Evolutionary conservation across 805 yeast species (phyloP).

Genomic region (Hanseniaspora clermontiae): DNA sequence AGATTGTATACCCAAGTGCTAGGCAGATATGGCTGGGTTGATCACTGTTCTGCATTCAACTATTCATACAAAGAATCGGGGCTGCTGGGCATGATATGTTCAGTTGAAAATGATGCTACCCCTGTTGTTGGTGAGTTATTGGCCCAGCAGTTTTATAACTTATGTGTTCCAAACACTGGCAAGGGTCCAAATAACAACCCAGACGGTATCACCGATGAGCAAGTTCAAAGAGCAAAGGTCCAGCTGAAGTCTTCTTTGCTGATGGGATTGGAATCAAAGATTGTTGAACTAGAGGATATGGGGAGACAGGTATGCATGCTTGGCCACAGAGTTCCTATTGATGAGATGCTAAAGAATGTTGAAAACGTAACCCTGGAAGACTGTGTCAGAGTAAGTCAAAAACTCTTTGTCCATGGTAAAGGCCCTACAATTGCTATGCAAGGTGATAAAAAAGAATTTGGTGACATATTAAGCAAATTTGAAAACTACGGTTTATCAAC

Average conservation of each 20-base stretch:
- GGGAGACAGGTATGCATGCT: constrained; percentile 89
- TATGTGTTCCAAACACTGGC: constrained; percentile 1
- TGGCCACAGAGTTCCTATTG: constrained; percentile 58
- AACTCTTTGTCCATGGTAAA: constrained; percentile 58
- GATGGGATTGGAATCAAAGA: constrained; percentile 85
- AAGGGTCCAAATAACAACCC: constrained; percentile 31
- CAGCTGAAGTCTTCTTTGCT: constrained; percentile 76
- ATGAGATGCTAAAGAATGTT: constrained; percentile 71
- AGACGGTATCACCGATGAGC: constrained; percentile 54
- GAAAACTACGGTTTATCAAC: constrained; percentile 43
- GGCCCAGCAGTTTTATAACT: constrained; percentile 40
- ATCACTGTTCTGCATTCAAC: constrained; percentile 75
- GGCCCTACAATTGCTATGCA: constrained; percentile 82
- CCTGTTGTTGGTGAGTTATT: constrained; percentile 70
- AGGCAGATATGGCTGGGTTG: constrained; percentile 83
- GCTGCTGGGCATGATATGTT: constrained; percentile 73
- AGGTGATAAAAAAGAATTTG: constrained; percentile 75
- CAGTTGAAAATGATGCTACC: constrained; percentile 80
- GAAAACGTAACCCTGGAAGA: constrained; percentile 56
- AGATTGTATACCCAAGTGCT: constrained; percentile 81
- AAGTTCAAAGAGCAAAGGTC: constrained; percentile 81
- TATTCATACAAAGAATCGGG: constrained; percentile 87
- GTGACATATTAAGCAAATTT: constrained; percentile 61
- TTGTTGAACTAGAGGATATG: constrained; percentile 89
- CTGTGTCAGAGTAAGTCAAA: constrained; percentile 53